These are phyloP conservation scores for Aspergillus incahuasiensis DNA, from an alignment of 495 filamentous ascomycete species.

Conservation along the genomic window DNA sequence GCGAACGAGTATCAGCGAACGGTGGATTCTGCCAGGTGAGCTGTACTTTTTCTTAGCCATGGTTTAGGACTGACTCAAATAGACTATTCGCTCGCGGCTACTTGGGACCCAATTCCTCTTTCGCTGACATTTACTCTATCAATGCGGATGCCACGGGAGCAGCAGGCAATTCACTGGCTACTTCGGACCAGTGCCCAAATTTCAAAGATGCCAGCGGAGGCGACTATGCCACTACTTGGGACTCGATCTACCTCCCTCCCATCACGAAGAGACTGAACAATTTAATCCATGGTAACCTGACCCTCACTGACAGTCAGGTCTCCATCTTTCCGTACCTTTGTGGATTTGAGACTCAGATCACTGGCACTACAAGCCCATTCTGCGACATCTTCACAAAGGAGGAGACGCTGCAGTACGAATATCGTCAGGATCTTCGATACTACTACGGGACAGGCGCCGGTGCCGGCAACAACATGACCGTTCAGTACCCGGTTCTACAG, in stretches of 20 bases:
- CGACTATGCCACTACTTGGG: constrained; percentile 37
- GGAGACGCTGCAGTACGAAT: constrained; percentile 53
- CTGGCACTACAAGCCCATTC: constrained; percentile 48
- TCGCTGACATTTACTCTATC: constrained; percentile 47
- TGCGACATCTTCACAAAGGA: constrained; percentile 49
- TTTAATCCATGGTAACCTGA: constrained; percentile 44
- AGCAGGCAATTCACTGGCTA: constrained; percentile 49
- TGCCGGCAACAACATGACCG: constrained; percentile 14
- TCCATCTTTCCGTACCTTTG: constrained; percentile 55
- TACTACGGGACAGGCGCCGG: constrained; percentile 53
- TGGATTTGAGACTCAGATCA: constrained; percentile 57
- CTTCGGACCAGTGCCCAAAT: constrained; percentile 52
- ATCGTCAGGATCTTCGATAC: constrained; percentile 55
- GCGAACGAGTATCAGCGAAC: constrained; percentile 53
- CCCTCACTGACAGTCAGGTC: constrained; percentile 46
- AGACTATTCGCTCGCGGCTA: constrained; percentile 51
- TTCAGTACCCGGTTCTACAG: constrained; percentile 21
- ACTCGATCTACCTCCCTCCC: constrained; percentile 47
- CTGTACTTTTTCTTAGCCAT: neutral
- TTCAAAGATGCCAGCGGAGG: constrained; percentile 40
- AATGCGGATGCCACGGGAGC: constrained; percentile 42
- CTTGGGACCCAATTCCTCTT: constrained; percentile 43
- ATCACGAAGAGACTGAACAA: constrained; percentile 45
- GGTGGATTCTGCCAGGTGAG: constrained; percentile 43
- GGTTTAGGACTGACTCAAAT: neutral